phyloP scores from a whole-genome alignment of 345 rosid species.

The Tarenaya hassleriana region DNA sequence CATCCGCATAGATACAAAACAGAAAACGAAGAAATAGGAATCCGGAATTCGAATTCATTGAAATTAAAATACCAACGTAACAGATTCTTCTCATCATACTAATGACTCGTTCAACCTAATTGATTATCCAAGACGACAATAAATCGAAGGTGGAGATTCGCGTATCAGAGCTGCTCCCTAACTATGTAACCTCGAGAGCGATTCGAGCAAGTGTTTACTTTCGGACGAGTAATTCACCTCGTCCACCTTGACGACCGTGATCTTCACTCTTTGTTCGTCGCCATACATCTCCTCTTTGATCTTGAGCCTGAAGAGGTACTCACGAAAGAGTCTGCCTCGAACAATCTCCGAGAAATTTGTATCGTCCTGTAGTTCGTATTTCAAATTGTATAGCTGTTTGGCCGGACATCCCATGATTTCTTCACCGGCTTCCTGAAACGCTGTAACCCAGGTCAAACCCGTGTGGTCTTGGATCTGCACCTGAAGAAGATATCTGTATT shows the following conservation, averaged over 20 bases:
- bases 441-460: conserved; percentile 75
- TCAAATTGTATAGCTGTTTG: conserved; percentile 59
- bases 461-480: conserved; percentile 87
- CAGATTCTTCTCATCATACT: too few relatives aligned
- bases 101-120: too few relatives aligned
- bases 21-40: not conserved
- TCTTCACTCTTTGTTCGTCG: conserved; percentile 77
- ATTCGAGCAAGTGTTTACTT: conserved; percentile 56
- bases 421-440: conserved; percentile 84
- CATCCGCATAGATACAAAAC: too few relatives aligned
- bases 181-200: conserved; percentile 27
- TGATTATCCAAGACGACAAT: too few relatives aligned
- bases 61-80: conserved; percentile 7
- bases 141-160: not conserved
- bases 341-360: conserved; percentile 44
- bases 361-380: conserved; percentile 57
- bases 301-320: conserved; percentile 62
- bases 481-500: conserved; percentile 81
- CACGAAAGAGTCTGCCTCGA: conserved; percentile 45
- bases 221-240: conserved; percentile 52
- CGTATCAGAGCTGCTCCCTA: too few relatives aligned
- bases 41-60: not conserved
- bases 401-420: conserved; percentile 70
- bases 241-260: conserved; percentile 65
- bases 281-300: conserved; percentile 82